Percentiles rank a stretch among this genome's conserved stretches.
phyloP scores from a whole-genome alignment of 108 stramenopile species.

The Fragilaria radians region DNA sequence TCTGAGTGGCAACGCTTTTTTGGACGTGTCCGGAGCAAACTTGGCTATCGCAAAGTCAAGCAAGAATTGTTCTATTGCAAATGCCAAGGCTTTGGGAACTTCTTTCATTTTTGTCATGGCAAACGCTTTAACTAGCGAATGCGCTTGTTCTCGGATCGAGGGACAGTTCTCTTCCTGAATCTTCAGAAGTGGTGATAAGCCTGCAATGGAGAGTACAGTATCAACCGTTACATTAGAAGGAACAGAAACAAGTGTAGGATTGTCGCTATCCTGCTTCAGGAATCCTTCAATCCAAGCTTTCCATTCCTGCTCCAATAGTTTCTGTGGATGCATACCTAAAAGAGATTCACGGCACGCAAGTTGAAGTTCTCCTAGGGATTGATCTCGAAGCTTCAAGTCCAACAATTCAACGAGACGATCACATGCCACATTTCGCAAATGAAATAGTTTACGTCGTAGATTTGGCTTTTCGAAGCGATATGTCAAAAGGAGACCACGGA shows the following conservation, averaged over 20 bases:
- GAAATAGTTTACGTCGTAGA: not conserved
- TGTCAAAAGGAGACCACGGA: not conserved
- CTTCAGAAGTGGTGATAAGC: not conserved
- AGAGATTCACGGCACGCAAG: not conserved
- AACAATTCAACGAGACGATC: not conserved
- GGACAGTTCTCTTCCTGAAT: not conserved
- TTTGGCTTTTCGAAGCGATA: constrained; percentile 1
- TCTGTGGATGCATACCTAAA: not conserved
- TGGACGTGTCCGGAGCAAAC: not conserved
- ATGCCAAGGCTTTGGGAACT: not conserved
- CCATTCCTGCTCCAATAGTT: not conserved
- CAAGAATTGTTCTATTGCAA: not conserved
- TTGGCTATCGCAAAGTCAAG: not conserved
- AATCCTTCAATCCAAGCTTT: not conserved
- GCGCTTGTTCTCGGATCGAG: not conserved
- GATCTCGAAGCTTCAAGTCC: not conserved
- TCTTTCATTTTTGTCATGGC: not conserved
- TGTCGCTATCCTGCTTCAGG: not conserved
- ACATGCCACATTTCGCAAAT: not conserved
- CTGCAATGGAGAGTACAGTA: not conserved
- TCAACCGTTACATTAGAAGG: not conserved
- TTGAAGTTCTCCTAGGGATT: not conserved
- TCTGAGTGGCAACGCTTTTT: not conserved
- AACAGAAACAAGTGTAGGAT: not conserved
- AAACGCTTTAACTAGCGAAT: not conserved